Evolutionary conservation across 2,329 filamentous ascomycete species (phyloP), one percentile per base, ranked within the genome.

Genomic region (Chrysosporium queenslandicum): DNA sequence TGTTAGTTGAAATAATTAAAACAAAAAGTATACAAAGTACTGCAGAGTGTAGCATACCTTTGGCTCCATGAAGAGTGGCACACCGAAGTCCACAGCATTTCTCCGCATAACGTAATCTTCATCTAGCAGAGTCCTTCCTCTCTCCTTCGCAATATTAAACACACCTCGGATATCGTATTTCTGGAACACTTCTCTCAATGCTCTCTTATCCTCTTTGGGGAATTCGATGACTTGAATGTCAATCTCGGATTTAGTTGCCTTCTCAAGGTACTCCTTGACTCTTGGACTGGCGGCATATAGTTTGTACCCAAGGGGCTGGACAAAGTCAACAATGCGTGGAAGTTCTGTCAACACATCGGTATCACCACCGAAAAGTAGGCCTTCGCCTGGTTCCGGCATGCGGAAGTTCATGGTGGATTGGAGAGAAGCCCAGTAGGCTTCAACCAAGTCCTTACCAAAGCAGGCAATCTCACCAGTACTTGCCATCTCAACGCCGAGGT

Each of bases 321-420:
- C 76, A 72, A 88, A 91, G 70, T 95, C 83, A 58, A 92, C 87
- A 55, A 97, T 85, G 65, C 81, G 79, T 55, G 83, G 80, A 53
- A 98, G 78, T 71, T 80, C 76, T 21, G 81, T 81, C 55, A 83
- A 69, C 70, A 83, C 84, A 60, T 74, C 77, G 56, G 82, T 73
- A 67, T 96, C 87, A 62, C 92, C 92, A 58, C 92, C 92, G 59
- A 98, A 87, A 50, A 98, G 83, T 54, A 98, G 83, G 74, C 92
- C 91, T 77, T 96, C 89, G 59, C 92, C 92, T 50, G 89, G 87
- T 70, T 94, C 85, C 40, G 92, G 92, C 64, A 96, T 81, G 61
- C 90, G 87, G 87, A 97, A 97, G 81, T 97, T 98, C 91, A 97
- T 98, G 63, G 87, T 91, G 18, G 88, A 92, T 74, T 98, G 92